phyloP scores from a whole-genome alignment of 2,329 filamentous ascomycete species.

The Cercospora sp. region DNA sequence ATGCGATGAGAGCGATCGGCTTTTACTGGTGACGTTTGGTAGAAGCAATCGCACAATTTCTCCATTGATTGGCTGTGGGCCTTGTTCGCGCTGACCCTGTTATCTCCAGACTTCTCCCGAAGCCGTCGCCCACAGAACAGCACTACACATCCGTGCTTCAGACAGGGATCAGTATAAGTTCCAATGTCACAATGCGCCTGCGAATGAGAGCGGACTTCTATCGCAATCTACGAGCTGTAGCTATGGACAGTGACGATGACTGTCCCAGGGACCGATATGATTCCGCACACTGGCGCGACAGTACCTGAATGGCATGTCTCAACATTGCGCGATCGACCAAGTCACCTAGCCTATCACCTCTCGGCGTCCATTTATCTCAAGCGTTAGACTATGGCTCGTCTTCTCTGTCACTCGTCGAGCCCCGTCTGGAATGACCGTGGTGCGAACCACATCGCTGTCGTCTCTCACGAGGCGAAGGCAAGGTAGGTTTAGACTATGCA shows the following conservation, averaged over 20 bases:
- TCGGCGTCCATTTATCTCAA: background rate
- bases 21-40: background rate
- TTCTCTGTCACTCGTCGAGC: conserved; percentile 4
- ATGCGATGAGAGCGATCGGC: background rate
- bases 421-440: conserved; percentile 1
- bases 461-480: conserved; percentile 1
- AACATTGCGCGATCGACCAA: conserved; percentile 6
- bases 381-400: conserved; percentile 12
- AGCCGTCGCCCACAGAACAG: background rate
- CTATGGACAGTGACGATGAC: conserved; percentile 6
- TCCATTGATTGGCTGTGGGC: background rate
- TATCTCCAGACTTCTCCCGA: conserved; percentile 10
- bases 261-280: conserved; percentile 10
- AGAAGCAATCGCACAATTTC: background rate
- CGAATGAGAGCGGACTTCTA: background rate
- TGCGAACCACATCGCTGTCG: conserved; percentile 4
- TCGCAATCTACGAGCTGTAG: background rate
- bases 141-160: background rate
- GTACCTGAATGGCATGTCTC: conserved; percentile 16
- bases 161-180: conserved; percentile 4
- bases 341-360: conserved; percentile 10
- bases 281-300: conserved; percentile 13
- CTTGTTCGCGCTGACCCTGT: background rate
- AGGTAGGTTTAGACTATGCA: conserved; percentile 1
- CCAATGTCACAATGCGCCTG: background rate